Evolutionary conservation across 2,329 filamentous ascomycete genomes (phyloP).

Genomic region (Scedosporium boydii): DNA sequence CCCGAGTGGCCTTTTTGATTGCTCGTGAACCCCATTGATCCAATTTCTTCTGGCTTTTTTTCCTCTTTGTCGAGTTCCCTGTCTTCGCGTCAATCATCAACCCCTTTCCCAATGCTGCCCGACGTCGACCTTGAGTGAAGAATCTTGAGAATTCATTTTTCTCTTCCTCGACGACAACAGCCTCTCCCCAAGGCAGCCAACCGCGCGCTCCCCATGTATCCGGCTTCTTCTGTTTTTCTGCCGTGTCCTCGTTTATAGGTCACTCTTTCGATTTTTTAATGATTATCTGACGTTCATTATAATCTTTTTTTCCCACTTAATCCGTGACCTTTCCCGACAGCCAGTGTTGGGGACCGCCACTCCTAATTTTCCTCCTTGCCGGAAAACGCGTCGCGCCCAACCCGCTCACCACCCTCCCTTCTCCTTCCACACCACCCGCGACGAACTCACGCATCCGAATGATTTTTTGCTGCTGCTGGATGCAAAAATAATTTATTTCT

Average conservation of each 20-base stretch:
- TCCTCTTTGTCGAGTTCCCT: neutral
- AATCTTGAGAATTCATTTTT: neutral
- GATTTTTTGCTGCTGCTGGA: conserved; percentile 7
- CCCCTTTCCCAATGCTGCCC: neutral
- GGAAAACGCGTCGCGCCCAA: conserved; percentile 7
- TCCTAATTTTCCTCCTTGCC: conserved; percentile 5
- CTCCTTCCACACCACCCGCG: conserved; percentile 2
- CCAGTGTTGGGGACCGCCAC: neutral
- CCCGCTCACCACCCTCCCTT: neutral
- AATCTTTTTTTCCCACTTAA: conserved; percentile 3
- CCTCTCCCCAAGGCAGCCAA: neutral
- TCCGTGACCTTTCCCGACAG: conserved; percentile 1
- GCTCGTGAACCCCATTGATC: neutral
- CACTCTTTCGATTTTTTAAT: neutral
- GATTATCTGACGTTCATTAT: neutral
- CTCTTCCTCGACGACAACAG: neutral
- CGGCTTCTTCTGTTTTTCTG: neutral
- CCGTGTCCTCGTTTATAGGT: neutral
- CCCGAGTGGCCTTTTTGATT: neutral
- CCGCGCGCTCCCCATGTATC: neutral
- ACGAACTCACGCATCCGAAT: neutral
- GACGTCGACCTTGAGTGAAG: neutral
- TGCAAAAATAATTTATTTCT: conserved; percentile 4
- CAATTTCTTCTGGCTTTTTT: neutral
- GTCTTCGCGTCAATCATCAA: neutral